Conservation (phyloP, 176 grass and related monocot species). For the Rhipidocladum racemiflorum region DNA sequence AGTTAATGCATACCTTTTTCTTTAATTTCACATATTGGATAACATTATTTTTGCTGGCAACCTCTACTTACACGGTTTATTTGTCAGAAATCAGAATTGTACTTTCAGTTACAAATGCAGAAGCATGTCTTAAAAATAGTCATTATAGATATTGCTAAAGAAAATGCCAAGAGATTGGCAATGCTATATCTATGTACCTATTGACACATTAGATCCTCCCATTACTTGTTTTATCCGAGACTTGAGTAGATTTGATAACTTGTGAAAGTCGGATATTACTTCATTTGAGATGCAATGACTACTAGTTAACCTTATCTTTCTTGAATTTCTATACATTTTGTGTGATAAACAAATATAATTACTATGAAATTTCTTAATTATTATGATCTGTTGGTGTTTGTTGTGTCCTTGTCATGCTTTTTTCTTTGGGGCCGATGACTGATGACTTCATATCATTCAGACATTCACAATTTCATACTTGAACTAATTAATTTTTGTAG, state of each 20-base stretch:
- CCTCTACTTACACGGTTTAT: background rate
- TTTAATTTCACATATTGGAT: background rate
- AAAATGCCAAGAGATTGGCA: constrained; percentile 3
- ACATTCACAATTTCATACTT: background rate
- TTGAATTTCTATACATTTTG: background rate
- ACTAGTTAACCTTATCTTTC: background rate
- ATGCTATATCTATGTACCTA: constrained; percentile 9
- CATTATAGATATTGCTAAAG: constrained; percentile 2
- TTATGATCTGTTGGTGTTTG: constrained; percentile 25
- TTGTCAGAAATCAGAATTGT: background rate
- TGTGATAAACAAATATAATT: constrained; percentile 22
- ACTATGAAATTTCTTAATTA: background rate
- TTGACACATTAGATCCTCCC: background rate
- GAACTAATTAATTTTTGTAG: constrained; percentile 36
- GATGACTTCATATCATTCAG: constrained; percentile 2
- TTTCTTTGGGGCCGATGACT: background rate
- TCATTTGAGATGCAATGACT: constrained; percentile 15
- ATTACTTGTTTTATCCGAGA: background rate
- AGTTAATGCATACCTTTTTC: constrained; percentile 3
- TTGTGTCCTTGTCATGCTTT: background rate
- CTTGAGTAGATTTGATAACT: background rate
- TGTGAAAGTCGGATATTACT: background rate
- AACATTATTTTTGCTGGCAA: background rate
- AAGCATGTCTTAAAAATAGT: constrained; percentile 11
- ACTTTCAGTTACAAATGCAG: background rate